Base-by-base conservation (phyloP, 2,329 filamentous ascomycete genomes). In the Phialemoniopsis sp. region DNA sequence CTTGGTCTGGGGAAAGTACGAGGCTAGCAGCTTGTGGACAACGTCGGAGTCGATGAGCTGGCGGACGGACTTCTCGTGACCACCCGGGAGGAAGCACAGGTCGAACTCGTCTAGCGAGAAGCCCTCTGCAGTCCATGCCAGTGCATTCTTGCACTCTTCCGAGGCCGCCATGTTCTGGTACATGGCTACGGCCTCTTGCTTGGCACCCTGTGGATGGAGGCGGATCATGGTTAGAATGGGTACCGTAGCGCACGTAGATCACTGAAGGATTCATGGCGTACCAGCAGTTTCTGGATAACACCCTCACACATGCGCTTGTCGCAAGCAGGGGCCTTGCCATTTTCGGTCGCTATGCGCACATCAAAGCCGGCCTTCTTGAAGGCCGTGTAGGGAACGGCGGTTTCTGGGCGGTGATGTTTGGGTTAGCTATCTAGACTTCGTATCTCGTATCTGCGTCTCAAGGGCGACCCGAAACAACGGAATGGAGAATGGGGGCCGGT, bases 231-330 rank as follows among this genome's bases (percentile, higher is more conserved):
- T 26, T 26, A 26, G 21, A 26, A 6, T 6, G 10, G 21, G n/a
- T n/a, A n/a, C n/a, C n/a, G n/a, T n/a, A n/a, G n/a, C n/a, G n/a
- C n/a, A n/a, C n/a, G n/a, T n/a, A n/a, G n/a, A n/a, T n/a, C n/a
- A n/a, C n/a, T n/a, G n/a, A n/a, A n/a, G n/a, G n/a, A n/a, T n/a
- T n/a, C n/a, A n/a, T n/a, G n/a, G n/a, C 42, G 93, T 50, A 83
- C 74, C 33, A 80, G 60, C 31, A 97, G 71, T 43, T 80, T 75
- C 51, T 78, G 74, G 1, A 91, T 97, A 69, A 97, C 88, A 3
- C 85, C 80, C 52, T 96, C 86, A 37, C 73, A 54, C 67, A 77
- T 68, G 43, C 63, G 66, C 40, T 58, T 56, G 50, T 78, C 73
- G 55, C 73, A 76, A 46, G 50, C 55, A 1, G 73, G 68, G 5